A percentile compares a stretch with the other conserved stretches of the same genome.
phyloP scores from a whole-genome alignment of 1,139 yeast genomes.

The Pichia sp. region DNA sequence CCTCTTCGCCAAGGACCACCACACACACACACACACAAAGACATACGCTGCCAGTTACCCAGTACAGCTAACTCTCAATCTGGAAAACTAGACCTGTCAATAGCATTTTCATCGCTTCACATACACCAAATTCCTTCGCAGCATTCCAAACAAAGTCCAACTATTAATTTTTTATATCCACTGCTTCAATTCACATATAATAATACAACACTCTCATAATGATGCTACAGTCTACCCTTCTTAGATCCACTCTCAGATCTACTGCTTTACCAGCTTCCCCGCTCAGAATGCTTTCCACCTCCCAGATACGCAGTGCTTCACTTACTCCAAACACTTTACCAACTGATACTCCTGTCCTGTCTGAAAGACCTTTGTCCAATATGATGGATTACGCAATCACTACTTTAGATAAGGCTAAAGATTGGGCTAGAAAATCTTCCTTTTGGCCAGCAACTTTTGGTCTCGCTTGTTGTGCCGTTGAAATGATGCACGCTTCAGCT shows the following conservation, averaged over 20 bases:
- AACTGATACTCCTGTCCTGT: conserved; percentile 46
- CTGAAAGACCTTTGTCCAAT: conserved; percentile 43
- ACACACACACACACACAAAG: too few species aligned
- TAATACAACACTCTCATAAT: neutral
- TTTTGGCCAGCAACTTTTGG: conserved; percentile 96
- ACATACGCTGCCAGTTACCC: too few species aligned
- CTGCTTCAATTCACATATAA: neutral
- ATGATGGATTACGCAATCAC: conserved; percentile 80
- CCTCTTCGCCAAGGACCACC: neutral
- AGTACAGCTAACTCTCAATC: too few species aligned
- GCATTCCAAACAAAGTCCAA: neutral
- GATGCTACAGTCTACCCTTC: neutral
- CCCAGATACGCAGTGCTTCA: conserved; percentile 12
- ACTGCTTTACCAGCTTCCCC: conserved; percentile 1
- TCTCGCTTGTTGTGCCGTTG: conserved; percentile 88
- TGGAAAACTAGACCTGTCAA: too few species aligned
- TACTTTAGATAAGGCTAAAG: conserved; percentile 75
- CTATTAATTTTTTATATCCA: neutral
- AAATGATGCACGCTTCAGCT: conserved; percentile 92
- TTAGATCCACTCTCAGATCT: conserved; percentile 5
- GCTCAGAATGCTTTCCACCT: conserved; percentile 13
- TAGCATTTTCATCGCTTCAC: too few species aligned
- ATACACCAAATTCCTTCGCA: too few species aligned
- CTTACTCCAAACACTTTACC: conserved; percentile 22
- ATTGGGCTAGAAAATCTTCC: conserved; percentile 89